Evolutionary conservation across 2,329 filamentous ascomycete genomes (phyloP), one percentile per base, ranked within the genome.

Genomic region (Ilyonectria mors-panacis): DNA sequence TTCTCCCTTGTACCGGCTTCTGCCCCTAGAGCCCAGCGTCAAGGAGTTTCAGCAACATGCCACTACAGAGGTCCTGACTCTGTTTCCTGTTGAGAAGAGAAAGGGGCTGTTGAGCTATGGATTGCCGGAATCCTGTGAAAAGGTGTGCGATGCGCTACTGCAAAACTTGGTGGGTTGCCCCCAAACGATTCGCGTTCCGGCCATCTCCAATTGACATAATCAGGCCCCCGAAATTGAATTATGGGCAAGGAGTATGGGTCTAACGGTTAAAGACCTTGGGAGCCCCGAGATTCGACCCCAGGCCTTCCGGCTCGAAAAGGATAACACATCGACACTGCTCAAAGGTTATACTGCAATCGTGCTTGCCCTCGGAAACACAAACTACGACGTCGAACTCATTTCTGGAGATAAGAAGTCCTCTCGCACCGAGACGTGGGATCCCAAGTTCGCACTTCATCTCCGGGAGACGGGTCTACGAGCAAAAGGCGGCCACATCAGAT

Each of bases 321-420:
- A 69, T 62, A 75, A 75, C 60, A 73, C 69, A n/a, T 75, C 73
- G 21, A 66, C 73, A n/a, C 60, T 75, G 13, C 66, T 75, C 50
- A 75, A 71, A 55, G 73, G 73, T 28, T 75, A 75, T 60, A 75
- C 73, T 21, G 73, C 73, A 37, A 67, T 75, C 33, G 73, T 74
- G 23, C 69, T 75, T 33, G 73, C 73, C 33, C 73, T 75, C 19
- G 73, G 73, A 60, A 75, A 75, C 60, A 72, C 69, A 33, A 73
- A 65, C 33, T 75, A 75, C 63, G 63, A 73, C 48, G 66, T 75
- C 59, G 73, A 75, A 35, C 73, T 75, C 47, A 53, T 75, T 47
- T 75, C 73, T 3, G 69, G 65, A 47, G 71, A 75, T 58, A 75
- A 73, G 33, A 61, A 68, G 58, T 72, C 71, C 21, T 54, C 61